Conservation (phyloP, 345 rosid genomes). For the Populus euphratica region DNA sequence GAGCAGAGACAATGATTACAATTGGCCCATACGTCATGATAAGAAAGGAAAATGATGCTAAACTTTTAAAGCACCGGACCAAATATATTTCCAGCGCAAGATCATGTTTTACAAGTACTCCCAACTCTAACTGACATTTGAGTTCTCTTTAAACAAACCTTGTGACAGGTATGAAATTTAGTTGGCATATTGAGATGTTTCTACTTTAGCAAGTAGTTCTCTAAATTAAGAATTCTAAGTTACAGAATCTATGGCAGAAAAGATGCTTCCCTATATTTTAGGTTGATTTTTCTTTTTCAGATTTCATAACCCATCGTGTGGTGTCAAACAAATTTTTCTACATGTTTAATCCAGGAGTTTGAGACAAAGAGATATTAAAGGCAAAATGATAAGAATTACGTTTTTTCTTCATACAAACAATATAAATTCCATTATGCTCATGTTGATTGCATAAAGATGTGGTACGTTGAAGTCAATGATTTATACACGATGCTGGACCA, state of each 20-base stretch:
- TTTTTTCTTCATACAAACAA: background rate
- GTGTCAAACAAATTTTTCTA: background rate
- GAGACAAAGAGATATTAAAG: background rate
- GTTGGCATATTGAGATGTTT: background rate
- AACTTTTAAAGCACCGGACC: background rate
- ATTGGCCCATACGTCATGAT: background rate
- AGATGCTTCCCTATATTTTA: background rate
- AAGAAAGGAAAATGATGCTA: background rate
- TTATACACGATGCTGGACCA: background rate
- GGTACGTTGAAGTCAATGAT: background rate
- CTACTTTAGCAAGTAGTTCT: background rate
- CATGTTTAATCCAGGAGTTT: background rate
- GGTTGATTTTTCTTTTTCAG: background rate
- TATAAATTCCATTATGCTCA: background rate
- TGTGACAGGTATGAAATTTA: background rate
- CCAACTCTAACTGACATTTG: background rate
- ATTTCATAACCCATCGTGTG: background rate
- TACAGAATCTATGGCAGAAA: background rate
- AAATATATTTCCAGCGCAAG: background rate
- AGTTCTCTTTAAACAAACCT: background rate
- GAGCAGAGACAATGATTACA: slow-evolving; percentile 9
- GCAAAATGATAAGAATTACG: too few relatives aligned
- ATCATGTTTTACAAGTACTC: background rate
- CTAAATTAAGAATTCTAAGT: background rate
- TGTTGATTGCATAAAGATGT: background rate